Base-by-base conservation (phyloP, 73 alveolate species). In the Paramecium bursaria region DNA sequence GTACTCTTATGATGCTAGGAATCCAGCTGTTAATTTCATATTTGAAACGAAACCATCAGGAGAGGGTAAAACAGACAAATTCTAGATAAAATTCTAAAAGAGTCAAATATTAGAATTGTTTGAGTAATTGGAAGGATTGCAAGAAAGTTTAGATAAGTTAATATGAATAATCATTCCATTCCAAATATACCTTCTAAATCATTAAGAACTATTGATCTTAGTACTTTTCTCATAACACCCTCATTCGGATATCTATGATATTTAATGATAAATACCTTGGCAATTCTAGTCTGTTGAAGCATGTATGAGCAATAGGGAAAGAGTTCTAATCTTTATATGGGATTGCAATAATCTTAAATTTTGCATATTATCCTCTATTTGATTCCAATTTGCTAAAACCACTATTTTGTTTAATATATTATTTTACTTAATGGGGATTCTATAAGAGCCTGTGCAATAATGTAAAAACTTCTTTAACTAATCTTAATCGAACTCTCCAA, bases 301-400 rank as follows among this genome's bases (percentile, higher is more conserved):
- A 96, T 29, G 99, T 96, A 75, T 95, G 98, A 27, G 99, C 99
- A 31, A 90, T 93, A 30, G 98, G 98, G 61, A 95, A 92, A 46
- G 92, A 91, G 50, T 90, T 92, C 17, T 74, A 89, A 61, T 80
- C 74, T 29, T 85, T 86, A 87, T 90, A 95, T 53, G 86, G 75
- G 13, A 95, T 86, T 90, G 86, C 86, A 22, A 73, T 73, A 4
- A 96, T 87, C 27, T 93, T 82, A 88, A 95, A 96, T 73, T 92
- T 94, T 22, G 97, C 90, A 27, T 87, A 86, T 67, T 94, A 93
- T 22, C 99, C 99, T 77, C 99, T 86, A 75, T 91, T 88, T 50
- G 95, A 86, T 75, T 92, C 97, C 15, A 95, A 80, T 54, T 88
- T 73, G 85, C 90, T 57, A 67, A 75, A 47, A 87, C 90, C 75